A percentile compares a stretch with the other conserved stretches of the same genome.
These are phyloP conservation scores for Verbena officinalis DNA, from an alignment of 257 asterid species.

Conservation along the genomic window DNA sequence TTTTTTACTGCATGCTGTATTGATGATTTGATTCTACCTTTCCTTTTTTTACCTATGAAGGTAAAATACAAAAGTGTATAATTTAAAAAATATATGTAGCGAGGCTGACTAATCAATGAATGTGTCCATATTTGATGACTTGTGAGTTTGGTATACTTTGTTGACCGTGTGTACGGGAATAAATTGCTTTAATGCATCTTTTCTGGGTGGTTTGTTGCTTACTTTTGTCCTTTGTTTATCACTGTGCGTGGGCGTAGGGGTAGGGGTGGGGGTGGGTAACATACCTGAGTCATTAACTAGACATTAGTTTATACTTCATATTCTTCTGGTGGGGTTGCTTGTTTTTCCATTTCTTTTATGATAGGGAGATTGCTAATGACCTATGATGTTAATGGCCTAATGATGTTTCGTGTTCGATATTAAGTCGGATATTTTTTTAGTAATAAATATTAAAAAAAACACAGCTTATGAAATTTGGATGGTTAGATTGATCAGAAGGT, in stretches of 20 bases:
- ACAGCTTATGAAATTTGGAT: no score
- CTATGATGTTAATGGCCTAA: not conserved
- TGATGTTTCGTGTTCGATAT: no score
- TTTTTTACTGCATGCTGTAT: no score
- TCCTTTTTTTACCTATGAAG: slow-evolving; percentile 26
- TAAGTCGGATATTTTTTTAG: no score
- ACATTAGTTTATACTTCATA: slow-evolving; percentile 27
- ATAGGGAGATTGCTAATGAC: not conserved
- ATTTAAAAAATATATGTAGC: not conserved
- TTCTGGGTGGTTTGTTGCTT: slow-evolving; percentile 44
- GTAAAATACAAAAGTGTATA: not conserved
- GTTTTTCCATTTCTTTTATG: not conserved
- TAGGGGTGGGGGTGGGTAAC: slow-evolving; percentile 19
- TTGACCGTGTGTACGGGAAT: slow-evolving; percentile 42
- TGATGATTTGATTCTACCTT: not conserved
- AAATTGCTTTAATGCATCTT: slow-evolving; percentile 41
- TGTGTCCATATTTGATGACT: slow-evolving; percentile 37
- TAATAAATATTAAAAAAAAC: no score
- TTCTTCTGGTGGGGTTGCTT: slow-evolving; percentile 1
- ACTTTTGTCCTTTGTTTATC: slow-evolving; percentile 33
- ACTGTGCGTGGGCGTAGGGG: not conserved
- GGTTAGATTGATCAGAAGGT: no score
- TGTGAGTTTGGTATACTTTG: slow-evolving; percentile 44
- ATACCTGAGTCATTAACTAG: slow-evolving; percentile 31
- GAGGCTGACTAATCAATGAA: slow-evolving; percentile 38